Percentiles rank a stretch among this genome's conserved stretches.
phyloP scores from a whole-genome alignment of 2,329 filamentous ascomycete species.

The Calonectria crousiana region DNA sequence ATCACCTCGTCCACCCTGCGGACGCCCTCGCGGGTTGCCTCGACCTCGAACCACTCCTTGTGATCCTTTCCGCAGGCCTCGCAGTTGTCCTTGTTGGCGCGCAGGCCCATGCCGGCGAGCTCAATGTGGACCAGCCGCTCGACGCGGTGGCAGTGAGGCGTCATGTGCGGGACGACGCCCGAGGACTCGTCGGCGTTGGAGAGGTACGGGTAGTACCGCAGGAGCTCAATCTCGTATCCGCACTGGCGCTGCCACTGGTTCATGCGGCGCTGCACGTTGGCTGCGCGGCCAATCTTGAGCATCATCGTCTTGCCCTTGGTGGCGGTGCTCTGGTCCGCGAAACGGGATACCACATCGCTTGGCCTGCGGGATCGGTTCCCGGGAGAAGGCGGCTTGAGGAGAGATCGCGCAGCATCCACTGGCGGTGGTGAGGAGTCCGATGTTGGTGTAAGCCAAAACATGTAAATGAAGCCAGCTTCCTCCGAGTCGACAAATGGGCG shows the following conservation, averaged over 20 bases:
- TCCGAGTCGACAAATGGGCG: constrained; percentile 75
- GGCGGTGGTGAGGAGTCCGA: constrained; percentile 68
- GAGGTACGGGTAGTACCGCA: constrained; percentile 92
- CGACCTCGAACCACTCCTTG: constrained; percentile 94
- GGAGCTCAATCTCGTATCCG: constrained; percentile 86
- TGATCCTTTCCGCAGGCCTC: constrained; percentile 86
- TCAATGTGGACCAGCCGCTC: constrained; percentile 94
- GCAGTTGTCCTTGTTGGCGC: constrained; percentile 71
- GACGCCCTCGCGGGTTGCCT: constrained; percentile 78
- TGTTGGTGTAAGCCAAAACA: constrained; percentile 91
- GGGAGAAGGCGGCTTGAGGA: constrained; percentile 65
- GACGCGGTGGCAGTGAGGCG: constrained; percentile 87
- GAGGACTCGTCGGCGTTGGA: constrained; percentile 54
- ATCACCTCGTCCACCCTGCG: constrained; percentile 77
- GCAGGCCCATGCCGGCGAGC: constrained; percentile 72
- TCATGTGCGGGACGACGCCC: constrained; percentile 68
- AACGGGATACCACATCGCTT: constrained; percentile 68
- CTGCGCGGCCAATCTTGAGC: constrained; percentile 75
- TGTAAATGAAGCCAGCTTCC: constrained; percentile 95
- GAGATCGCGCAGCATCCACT: constrained; percentile 68
- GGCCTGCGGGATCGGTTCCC: constrained; percentile 57
- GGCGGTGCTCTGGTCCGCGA: constrained; percentile 51
- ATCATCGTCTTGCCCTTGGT: constrained; percentile 69
- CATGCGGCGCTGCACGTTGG: constrained; percentile 90
- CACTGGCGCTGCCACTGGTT: constrained; percentile 96